phyloP scores from a whole-genome alignment of 441 rosid species.

The Adansonia grandidieri region DNA sequence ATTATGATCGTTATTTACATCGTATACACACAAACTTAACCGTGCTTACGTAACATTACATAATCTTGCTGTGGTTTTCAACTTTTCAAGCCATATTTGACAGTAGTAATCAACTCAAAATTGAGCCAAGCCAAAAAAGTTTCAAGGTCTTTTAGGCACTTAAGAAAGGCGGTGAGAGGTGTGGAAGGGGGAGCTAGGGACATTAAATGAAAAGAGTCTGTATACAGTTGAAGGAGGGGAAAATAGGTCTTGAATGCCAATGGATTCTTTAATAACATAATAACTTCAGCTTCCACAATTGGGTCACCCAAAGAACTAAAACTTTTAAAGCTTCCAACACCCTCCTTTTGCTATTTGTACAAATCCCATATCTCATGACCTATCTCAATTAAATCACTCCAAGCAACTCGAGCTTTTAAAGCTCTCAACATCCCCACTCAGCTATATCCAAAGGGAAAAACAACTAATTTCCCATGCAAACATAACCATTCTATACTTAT shows the following conservation, averaged over 20 bases:
- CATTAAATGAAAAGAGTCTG: conserved; percentile 54
- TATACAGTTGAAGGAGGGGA: conserved; percentile 63
- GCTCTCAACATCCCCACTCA: conserved; percentile 44
- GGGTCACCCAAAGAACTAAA: conserved; percentile 42
- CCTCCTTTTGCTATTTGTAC: conserved; percentile 27
- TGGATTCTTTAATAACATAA: conserved; percentile 51
- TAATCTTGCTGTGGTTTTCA: background rate
- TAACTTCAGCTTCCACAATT: conserved; percentile 70
- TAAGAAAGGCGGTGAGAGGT: conserved; percentile 53
- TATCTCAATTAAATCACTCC: conserved; percentile 32
- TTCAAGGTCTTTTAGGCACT: background rate
- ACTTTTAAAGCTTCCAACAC: conserved; percentile 28
- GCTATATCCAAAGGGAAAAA: conserved; percentile 7
- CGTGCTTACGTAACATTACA: conserved; percentile 26
- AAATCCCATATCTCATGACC: conserved; percentile 32
- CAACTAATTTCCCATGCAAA: conserved; percentile 25
- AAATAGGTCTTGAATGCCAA: conserved; percentile 61
- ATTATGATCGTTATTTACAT: background rate
- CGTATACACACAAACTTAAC: background rate
- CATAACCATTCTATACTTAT: background rate
- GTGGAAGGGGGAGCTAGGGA: conserved; percentile 27
- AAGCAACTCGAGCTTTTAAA: conserved; percentile 43
- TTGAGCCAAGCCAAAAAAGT: conserved; percentile 30
- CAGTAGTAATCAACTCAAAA: background rate
- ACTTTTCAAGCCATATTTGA: background rate